Conservation (phyloP, 768 basidiomycete genomes). For the Leucosporidium scottii region DNA sequence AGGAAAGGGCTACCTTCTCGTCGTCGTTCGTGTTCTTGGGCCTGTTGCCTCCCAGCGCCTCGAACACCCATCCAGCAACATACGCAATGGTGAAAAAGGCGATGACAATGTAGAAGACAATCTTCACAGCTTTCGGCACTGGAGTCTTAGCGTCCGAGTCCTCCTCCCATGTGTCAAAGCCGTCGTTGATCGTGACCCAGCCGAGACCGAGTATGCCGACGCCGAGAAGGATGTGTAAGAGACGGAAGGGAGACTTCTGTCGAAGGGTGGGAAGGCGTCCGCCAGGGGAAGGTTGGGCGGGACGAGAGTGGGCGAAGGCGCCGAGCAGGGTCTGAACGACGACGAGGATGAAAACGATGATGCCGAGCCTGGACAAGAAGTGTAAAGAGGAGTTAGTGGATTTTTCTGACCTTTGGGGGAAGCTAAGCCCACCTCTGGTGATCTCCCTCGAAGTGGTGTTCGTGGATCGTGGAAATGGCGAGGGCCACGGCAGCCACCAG, state of each 20-base stretch:
- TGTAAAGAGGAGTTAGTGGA: no score
- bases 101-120: constrained; percentile 1
- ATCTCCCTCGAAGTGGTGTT: background rate
- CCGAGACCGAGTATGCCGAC: constrained; percentile 1
- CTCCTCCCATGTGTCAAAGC: background rate
- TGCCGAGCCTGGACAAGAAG: constrained; percentile 13
- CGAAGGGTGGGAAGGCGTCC: background rate
- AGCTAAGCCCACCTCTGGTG: background rate
- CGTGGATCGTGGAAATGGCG: background rate
- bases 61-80: constrained; percentile 3
- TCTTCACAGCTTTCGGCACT: background rate
- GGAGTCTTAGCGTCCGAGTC: background rate
- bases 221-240: constrained; percentile 6
- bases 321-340: constrained; percentile 13
- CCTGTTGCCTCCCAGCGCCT: background rate
- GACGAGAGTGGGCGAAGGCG: constrained; percentile 4
- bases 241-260: constrained; percentile 1
- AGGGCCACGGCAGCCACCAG: constrained; percentile 2
- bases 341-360: constrained; percentile 18
- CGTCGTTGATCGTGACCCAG: background rate
- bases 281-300: background rate
- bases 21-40: background rate
- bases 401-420: no score
- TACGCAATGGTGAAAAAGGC: background rate
- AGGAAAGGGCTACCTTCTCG: background rate